Base-by-base conservation (phyloP, 106 monocot species). In the Dioscorea alata region DNA sequence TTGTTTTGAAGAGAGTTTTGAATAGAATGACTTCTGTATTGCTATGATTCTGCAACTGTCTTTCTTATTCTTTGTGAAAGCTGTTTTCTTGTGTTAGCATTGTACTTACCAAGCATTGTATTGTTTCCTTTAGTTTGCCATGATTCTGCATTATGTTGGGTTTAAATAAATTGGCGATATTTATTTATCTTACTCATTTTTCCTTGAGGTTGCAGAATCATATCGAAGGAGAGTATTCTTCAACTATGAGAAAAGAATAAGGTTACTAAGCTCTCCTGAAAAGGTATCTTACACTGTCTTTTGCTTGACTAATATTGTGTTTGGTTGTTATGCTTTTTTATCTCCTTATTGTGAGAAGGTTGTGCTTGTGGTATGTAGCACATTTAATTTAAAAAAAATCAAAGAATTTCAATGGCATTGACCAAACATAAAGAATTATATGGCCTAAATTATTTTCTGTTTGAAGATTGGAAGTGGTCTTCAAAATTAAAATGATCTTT, bases 181-280 rank as follows among this genome's bases (percentile, higher is more conserved):
- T 28, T 28, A 28, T 28, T 28, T 28, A 28, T 28, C 2, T 28
- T 53, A 42, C 19, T 19, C 31, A 28, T 59, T 49, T 25, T 22
- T 48, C 42, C 42, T 42, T 42, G 6, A 53, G 22, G 34, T 74
- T 48, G n/a, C 83, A 95, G 94, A 91, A 61, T 88, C 88, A 49
- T 91, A 78, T 72, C 75, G 95, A 16, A 88, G 74, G 74, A 91
- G 77, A 76, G 88, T 95, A 63, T 95, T 95, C 67, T 95, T 95
- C 73, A 95, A 91, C 59, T 95, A 95, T 70, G 95, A 95, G 84
- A 95, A 91, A 80, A 50, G 95, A 49, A 73, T 95, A 51, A 83
- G 95, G 71, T 50, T 88, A 60, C 64, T 69, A 50, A 95, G 95
- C 61, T 69, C 86, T 53, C 95, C 95, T 70, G 95, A 95, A 64